Evolutionary conservation across 352 stramenopile species (phyloP), one percentile per base, ranked within the genome.

Genomic region (Phytophthora syringae): DNA sequence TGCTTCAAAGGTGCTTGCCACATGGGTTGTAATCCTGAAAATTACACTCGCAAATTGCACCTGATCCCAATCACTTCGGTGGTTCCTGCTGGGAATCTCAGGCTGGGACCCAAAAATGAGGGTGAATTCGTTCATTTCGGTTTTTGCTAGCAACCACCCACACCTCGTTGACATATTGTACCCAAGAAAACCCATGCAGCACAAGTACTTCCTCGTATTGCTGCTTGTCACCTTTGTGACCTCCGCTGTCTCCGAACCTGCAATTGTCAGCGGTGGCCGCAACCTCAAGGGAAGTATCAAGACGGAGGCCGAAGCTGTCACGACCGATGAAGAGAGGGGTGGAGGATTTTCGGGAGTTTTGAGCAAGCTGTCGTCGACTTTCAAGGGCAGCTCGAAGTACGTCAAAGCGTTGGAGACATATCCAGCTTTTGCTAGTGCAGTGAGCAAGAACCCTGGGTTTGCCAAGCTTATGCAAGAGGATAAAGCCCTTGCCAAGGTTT

Each of bases 201-300:
- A 6, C 36, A 50, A 28, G 21, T 67, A 16, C 25, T 44, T 70
- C 22, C 6, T 67, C 30, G 15, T 47, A 13, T 10, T 67, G n/a
- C 24, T 70, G 5, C 47, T 70, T 15, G 1, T 62, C 11, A 22
- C 49, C 12, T 22, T 61, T 5, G 32, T 18, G 34, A 20, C 27
- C 27, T 47, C 45, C 18, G 55, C 61, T 20, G 16, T 1, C 36
- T 9, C 50, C 11, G 34, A 48, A 6, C 37, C 13, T 9, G 37
- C 36, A 7, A 51, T 43, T 3, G 32, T 39, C 3, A 5, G 6
- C 12, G 12, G 32, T 12, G 16, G 16, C 6, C 36, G 36, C 36
- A 43, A 43, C 36, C 36, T 43, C 36, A 43, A 43, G 36, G 36
- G 36, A 13, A 43, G 36, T 43, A 21, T 1, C 16, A 18, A 5